These are phyloP conservation scores for Toxoplasma gondii DNA, from an alignment of 169 alveolate species.

Conservation along the genomic window DNA sequence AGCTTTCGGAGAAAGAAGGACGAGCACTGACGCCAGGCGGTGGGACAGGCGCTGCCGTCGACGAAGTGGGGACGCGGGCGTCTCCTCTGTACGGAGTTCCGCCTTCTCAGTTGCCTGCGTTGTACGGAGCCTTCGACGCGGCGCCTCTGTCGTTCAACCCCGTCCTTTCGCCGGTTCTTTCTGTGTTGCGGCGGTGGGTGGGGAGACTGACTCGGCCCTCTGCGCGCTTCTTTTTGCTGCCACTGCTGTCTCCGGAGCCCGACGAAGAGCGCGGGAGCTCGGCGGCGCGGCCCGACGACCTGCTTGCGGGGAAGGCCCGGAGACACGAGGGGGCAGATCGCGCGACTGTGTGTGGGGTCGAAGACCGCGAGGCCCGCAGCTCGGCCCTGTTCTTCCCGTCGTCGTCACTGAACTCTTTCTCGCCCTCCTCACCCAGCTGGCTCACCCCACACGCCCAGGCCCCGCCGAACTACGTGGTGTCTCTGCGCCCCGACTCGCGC, in stretches of 20 bases:
- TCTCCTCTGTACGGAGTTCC: neutral
- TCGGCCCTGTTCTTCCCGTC: neutral
- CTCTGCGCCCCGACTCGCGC: neutral
- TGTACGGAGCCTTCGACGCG: neutral
- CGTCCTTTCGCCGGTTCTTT: slow-evolving; percentile 28
- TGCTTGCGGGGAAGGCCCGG: neutral
- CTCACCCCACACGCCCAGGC: neutral
- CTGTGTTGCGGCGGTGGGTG: slow-evolving; percentile 22
- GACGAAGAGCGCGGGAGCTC: neutral
- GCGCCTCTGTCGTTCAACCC: slow-evolving; percentile 23
- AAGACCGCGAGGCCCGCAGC: neutral
- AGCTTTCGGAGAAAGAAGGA: neutral
- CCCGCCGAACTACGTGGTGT: neutral
- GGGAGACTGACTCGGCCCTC: slow-evolving; percentile 8
- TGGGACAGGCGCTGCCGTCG: neutral
- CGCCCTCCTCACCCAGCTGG: neutral
- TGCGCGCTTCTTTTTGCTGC: neutral
- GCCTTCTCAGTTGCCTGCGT: neutral
- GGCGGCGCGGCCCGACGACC: too few species aligned
- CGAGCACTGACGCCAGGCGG: neutral
- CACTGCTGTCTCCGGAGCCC: neutral
- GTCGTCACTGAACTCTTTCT: neutral
- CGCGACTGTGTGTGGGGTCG: neutral
- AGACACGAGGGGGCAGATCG: neutral
- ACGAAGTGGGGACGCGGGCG: neutral